These are phyloP conservation scores for Cornus kousa DNA, from an alignment of 148 eudicot genomes.

Conservation along the genomic window DNA sequence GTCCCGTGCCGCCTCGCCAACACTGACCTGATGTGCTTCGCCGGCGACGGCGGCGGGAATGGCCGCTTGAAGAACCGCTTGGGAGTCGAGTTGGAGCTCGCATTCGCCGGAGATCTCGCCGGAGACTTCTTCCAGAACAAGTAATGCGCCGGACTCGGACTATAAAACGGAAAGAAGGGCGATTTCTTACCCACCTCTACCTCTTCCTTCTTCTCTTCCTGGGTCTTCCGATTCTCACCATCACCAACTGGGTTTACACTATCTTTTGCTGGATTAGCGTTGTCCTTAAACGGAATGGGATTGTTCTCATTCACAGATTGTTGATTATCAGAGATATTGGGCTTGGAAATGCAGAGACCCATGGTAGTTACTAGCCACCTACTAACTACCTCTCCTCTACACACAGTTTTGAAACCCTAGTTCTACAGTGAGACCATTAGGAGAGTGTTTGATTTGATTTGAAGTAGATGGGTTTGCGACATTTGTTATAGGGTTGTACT, in stretches of 20 bases:
- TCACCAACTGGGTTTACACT: not conserved
- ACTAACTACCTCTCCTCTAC: not conserved
- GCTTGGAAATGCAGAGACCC: slow-evolving; percentile 53
- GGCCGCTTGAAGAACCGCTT: slow-evolving; percentile 48
- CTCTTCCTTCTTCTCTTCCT: not conserved
- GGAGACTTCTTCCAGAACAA: slow-evolving; percentile 67
- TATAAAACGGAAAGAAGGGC: slow-evolving; percentile 54
- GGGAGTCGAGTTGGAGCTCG: slow-evolving; percentile 48
- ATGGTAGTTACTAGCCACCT: slow-evolving; percentile 13
- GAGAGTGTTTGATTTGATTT: not conserved
- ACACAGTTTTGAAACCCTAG: not conserved
- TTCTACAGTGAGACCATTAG: slow-evolving; percentile 1
- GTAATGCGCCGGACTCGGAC: slow-evolving; percentile 65
- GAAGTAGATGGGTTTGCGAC: not conserved
- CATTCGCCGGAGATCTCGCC: slow-evolving; percentile 54
- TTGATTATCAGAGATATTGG: slow-evolving; percentile 7
- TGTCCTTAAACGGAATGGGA: slow-evolving; percentile 4
- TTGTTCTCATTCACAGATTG: not conserved
- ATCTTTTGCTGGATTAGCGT: not conserved
- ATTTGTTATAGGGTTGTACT: not conserved
- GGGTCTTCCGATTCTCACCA: not conserved
- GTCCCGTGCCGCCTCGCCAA: slow-evolving; percentile 55
- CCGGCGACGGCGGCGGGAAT: slow-evolving; percentile 76
- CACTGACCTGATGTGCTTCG: slow-evolving; percentile 62
- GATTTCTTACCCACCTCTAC: slow-evolving; percentile 33